These are phyloP conservation scores for Tolypocladium capitatum DNA, from an alignment of 2,329 filamentous ascomycete genomes.

Conservation along the genomic window DNA sequence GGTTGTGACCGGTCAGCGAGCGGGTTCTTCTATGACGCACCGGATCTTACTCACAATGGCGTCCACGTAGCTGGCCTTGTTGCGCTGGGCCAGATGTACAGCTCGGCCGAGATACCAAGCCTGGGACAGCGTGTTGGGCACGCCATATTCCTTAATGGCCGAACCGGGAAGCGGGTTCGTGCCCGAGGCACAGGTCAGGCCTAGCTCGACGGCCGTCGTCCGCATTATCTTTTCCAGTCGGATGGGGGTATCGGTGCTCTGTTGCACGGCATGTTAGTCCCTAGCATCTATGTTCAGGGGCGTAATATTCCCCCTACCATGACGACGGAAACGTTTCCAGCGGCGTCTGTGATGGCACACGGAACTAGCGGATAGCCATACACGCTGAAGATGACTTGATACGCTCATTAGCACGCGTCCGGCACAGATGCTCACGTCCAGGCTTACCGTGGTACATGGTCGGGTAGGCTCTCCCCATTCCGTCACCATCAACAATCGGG, in stretches of 20 bases:
- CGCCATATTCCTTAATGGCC: constrained; percentile 18
- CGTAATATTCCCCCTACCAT: constrained; percentile 9
- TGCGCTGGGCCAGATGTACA: constrained; percentile 15
- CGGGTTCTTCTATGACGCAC: no score
- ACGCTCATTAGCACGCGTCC: background rate
- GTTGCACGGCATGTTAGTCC: background rate
- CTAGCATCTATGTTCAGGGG: background rate
- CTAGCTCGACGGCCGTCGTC: constrained; percentile 23
- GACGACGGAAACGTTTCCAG: constrained; percentile 21
- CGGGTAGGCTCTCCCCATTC: constrained; percentile 25
- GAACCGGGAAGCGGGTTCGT: constrained; percentile 19
- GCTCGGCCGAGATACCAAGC: constrained; percentile 21
- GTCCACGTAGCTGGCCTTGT: constrained; percentile 15
- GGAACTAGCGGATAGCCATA: constrained; percentile 23
- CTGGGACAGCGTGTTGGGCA: constrained; percentile 20
- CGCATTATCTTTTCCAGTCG: constrained; percentile 22
- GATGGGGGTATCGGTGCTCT: constrained; percentile 20
- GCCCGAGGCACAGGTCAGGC: constrained; percentile 22
- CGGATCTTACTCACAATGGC: constrained; percentile 15
- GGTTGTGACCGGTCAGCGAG: background rate
- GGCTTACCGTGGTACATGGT: constrained; percentile 21
- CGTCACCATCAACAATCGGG: constrained; percentile 23
- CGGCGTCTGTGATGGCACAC: constrained; percentile 22
- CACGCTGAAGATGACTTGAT: constrained; percentile 22
- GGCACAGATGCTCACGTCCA: no score